Evolutionary conservation across 2,329 filamentous ascomycete genomes (phyloP), one percentile per base, ranked within the genome.

Genomic region (Aspergillus puulaauensis): DNA sequence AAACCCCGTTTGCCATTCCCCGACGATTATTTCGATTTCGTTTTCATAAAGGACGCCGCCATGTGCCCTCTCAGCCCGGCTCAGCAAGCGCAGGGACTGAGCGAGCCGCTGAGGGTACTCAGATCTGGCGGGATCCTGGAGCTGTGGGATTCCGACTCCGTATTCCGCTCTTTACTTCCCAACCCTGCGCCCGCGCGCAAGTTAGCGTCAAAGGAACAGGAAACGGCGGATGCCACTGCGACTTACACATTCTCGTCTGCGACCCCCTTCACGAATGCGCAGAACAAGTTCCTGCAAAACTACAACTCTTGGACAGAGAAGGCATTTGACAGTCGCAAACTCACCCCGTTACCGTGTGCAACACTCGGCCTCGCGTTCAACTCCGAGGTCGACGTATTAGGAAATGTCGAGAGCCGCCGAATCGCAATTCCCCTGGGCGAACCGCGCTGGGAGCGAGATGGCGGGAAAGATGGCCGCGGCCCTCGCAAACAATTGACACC

Each of bases 401-500:
- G 81, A 50, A 87, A 90, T 40, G 80, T 92, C 31, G 86, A 86
- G 52, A 89, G 85, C 57, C 87, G 90, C 43, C 86, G 93, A 35
- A 80, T 97, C 52, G 93, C 91, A n/a, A 88, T 97, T 24, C 93
- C 92, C 1, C 80, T 96, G 0, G 89, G 90, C 46, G 90, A 96
- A 70, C 82, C 95, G 45, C 86, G 90, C 49, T 96, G 92, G 92
- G 92, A 96, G 79, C 85, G 87, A 52, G 90, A 95, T 68, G 67
- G 71, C 56, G 68, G 74, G 66, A 70, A 70, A 45, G 68, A 71
- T 55, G 63, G 61, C 49, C 66, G 64, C 24, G 68, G 67, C 24
- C 56, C 65, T 27, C 71, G 72, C 73, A 84, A 81, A 66, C 77
- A 80, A 19, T 76, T 92, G 69, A 88, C 83, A 3, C 75, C 85